phyloP scores from a whole-genome alignment of 1,139 yeast genomes.

The Suhomyces bolitotheri region DNA sequence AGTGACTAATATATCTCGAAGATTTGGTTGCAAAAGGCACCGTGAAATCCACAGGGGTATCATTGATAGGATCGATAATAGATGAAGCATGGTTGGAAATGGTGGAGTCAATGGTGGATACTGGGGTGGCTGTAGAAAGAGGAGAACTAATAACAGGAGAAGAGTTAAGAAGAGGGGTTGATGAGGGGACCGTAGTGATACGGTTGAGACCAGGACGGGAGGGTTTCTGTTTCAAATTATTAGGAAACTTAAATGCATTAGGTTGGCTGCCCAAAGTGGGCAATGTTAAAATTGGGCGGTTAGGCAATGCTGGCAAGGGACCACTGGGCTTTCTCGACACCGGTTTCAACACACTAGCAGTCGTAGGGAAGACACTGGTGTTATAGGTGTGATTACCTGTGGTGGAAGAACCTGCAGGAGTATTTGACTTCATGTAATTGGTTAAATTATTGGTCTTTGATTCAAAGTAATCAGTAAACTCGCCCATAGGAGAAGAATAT shows the following conservation, averaged over 20 bases:
- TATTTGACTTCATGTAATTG: constrained; percentile 8
- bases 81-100: constrained; percentile 22
- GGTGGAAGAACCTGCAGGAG: background rate
- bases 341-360: constrained; percentile 21
- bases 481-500: constrained; percentile 26
- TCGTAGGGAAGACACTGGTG: constrained; percentile 8
- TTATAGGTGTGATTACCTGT: background rate
- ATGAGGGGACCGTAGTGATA: constrained; percentile 14
- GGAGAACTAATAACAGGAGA: constrained; percentile 42
- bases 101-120: constrained; percentile 29
- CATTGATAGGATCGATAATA: constrained; percentile 42
- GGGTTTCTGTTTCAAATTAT: constrained; percentile 18
- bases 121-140: constrained; percentile 35
- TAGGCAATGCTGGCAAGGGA: constrained; percentile 15
- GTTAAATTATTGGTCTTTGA: constrained; percentile 12
- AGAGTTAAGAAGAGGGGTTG: constrained; percentile 20
- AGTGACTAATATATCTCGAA: constrained; percentile 17
- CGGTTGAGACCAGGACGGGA: constrained; percentile 22
- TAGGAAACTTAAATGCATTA: constrained; percentile 24
- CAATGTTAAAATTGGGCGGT: constrained; percentile 8
- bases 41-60: constrained; percentile 43
- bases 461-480: constrained; percentile 22
- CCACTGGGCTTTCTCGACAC: constrained; percentile 23
- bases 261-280: constrained; percentile 5
- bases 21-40: constrained; percentile 25